Evolutionary conservation across 2,329 filamentous ascomycete genomes (phyloP).

Genomic region (Sphaerostilbella broomeana): DNA sequence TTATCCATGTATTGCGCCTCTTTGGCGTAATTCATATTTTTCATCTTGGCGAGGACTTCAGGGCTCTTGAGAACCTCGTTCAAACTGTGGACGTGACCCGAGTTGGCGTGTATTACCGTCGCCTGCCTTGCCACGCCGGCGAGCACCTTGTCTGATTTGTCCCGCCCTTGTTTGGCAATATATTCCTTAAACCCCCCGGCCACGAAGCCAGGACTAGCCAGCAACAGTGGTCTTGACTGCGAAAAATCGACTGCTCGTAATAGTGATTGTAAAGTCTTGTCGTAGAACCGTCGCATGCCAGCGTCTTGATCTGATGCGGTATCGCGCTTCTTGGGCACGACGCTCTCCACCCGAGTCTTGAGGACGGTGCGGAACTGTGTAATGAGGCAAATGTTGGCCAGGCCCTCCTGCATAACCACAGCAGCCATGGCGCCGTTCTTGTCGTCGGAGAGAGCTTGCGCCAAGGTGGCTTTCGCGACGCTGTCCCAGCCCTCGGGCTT

Average conservation of each 20-base stretch:
- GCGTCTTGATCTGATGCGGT: slow-evolving; percentile 60
- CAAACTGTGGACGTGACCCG: slow-evolving; percentile 79
- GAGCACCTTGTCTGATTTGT: slow-evolving; percentile 62
- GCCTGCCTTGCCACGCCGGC: slow-evolving; percentile 53
- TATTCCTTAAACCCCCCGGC: slow-evolving; percentile 75
- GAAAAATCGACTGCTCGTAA: slow-evolving; percentile 71
- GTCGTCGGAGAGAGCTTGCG: slow-evolving; percentile 71
- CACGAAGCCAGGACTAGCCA: slow-evolving; percentile 86
- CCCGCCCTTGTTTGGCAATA: slow-evolving; percentile 53
- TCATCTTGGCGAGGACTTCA: slow-evolving; percentile 69
- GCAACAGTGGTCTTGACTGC: slow-evolving; percentile 63
- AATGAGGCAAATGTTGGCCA: slow-evolving; percentile 77
- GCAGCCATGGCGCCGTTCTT: slow-evolving; percentile 79
- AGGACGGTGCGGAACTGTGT: slow-evolving; percentile 73
- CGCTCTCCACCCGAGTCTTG: slow-evolving; percentile 54
- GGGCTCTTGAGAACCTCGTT: slow-evolving; percentile 80
- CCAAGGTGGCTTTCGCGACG: slow-evolving; percentile 70
- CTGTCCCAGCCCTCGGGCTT: slow-evolving; percentile 86
- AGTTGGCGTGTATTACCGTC: slow-evolving; percentile 74
- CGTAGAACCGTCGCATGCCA: slow-evolving; percentile 68
- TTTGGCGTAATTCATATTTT: slow-evolving; percentile 79
- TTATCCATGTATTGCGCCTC: slow-evolving; percentile 81
- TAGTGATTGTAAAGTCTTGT: slow-evolving; percentile 67
- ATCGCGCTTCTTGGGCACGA: slow-evolving; percentile 61
- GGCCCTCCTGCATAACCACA: slow-evolving; percentile 86